A percentile compares a stretch with the other conserved stretches of the same genome.
Evolutionary conservation across 495 filamentous ascomycete species (phyloP).

Genomic region (Penicillium robsamsonii): DNA sequence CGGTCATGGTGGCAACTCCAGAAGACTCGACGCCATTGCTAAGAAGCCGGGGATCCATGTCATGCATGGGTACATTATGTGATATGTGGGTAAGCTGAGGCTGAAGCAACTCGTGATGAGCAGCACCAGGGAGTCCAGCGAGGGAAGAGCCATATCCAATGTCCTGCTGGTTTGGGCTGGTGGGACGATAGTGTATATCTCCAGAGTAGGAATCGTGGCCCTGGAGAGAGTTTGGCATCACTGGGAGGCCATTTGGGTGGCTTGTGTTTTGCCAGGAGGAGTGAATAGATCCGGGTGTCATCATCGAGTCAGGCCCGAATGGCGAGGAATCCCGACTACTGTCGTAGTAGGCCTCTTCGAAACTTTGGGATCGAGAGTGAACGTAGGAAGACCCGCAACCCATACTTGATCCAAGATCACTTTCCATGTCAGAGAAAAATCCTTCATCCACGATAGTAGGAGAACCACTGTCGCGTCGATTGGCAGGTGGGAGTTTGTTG

Average conservation of each 20-base stretch:
- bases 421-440: conserved; percentile 6
- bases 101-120: conserved; percentile 54
- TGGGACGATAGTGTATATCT: conserved; percentile 28
- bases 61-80: conserved; percentile 21
- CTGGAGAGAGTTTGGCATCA: conserved; percentile 37
- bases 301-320: conserved; percentile 27
- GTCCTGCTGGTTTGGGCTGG: conserved; percentile 30
- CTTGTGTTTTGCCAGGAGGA: conserved; percentile 39
- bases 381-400: conserved; percentile 13
- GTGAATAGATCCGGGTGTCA: conserved; percentile 29
- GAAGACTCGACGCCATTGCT: conserved; percentile 26
- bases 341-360: conserved; percentile 28
- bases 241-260: conserved; percentile 65
- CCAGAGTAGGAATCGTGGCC: conserved; percentile 26
- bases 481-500: conserved; percentile 56
- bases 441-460: conserved; percentile 17
- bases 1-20: neutral
- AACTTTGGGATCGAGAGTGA: conserved; percentile 26
- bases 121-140: conserved; percentile 52
- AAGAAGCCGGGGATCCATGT: conserved; percentile 49
- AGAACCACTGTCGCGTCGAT: conserved; percentile 29
- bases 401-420: conserved; percentile 9
- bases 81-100: conserved; percentile 26
- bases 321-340: conserved; percentile 38
- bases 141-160: conserved; percentile 36